A percentile compares a stretch with the other conserved stretches of the same genome.
phyloP scores from a whole-genome alignment of 192 early-diverging fungal species.

The Umbelopsis ramanniana region DNA sequence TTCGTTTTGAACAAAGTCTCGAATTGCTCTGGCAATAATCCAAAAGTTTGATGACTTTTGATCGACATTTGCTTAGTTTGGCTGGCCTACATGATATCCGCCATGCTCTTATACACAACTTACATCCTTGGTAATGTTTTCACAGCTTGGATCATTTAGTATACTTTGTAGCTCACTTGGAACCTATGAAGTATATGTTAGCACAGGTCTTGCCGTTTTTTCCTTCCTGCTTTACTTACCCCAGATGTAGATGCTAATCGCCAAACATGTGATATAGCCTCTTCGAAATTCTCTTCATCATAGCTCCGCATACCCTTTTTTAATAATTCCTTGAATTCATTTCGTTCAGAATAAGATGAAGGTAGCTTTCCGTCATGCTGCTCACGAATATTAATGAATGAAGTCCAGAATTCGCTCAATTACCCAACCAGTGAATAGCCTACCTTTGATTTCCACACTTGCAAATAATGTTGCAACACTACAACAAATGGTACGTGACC shows the following conservation, averaged over 20 bases:
- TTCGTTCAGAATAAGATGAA: constrained; percentile 60
- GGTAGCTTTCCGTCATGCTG: constrained; percentile 67
- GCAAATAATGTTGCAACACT: constrained; percentile 77
- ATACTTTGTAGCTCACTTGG: constrained; percentile 52
- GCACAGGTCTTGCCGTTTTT: neutral
- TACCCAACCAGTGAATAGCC: neutral
- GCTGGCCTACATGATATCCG: constrained; percentile 22
- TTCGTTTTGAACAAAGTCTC: constrained; percentile 78
- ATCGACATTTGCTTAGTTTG: constrained; percentile 8
- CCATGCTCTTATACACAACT: neutral
- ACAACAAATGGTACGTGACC: constrained; percentile 88
- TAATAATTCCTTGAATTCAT: constrained; percentile 69
- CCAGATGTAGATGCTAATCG: constrained; percentile 30
- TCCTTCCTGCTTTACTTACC: neutral
- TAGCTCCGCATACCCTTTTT: constrained; percentile 54
- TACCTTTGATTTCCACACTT: constrained; percentile 74
- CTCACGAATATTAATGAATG: neutral
- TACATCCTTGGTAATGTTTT: constrained; percentile 59
- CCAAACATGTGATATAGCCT: constrained; percentile 74
- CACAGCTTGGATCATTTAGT: constrained; percentile 58
- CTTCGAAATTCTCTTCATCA: constrained; percentile 90
- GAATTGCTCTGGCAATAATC: constrained; percentile 79
- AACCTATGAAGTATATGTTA: constrained; percentile 38
- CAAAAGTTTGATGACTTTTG: constrained; percentile 78
- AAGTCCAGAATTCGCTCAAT: neutral